Evolutionary conservation across 495 filamentous ascomycete species (phyloP), one percentile per base, ranked within the genome.

Genomic region (Podospora fimiseda): DNA sequence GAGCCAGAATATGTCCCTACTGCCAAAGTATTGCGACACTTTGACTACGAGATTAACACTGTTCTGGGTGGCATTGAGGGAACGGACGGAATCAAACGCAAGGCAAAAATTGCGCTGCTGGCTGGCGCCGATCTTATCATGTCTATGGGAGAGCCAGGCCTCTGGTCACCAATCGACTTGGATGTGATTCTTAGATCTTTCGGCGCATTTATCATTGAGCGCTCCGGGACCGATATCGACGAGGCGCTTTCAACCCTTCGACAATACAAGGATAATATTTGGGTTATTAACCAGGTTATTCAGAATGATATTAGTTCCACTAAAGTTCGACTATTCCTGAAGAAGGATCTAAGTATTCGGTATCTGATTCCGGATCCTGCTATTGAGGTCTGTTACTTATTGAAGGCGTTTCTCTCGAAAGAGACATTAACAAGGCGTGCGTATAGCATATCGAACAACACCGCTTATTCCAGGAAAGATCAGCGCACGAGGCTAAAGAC

Each of bases 171-270:
- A 43, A 78, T 83, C 50, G 90, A 96, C 77, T 70, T 96, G 43
- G 81, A 90, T 60, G 84, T 90, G 50, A 95, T 96, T 58, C 76
- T 97, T n/a, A 83, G 87, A 38, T 74, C 80, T 65, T 95, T 87
- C 63, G 91, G 90, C 20, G 82, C 86, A 9, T 95, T 95, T 69
- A 90, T 95, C 53, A 81, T 96, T 43, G 90, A 96, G 68, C 84
- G 91, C 37, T 83, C 80, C 38, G 91, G 91, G n/a, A 93, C 90
- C 15, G 88, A 93, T 58, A 85, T 93, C 52, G 86, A 91, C 54
- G 87, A 90, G 58, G 89, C 89, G 2, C 73, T 93, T 18, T 81
- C 84, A 21, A 81, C 77, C 42, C 73, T 95, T 40, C 82, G 88
- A 61, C 81, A 83, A 30, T 83, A 74, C 65, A 71, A 78, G 45